Base-by-base conservation (phyloP, 1,284 basidiomycete genomes). In the Agaricales sp. region DNA sequence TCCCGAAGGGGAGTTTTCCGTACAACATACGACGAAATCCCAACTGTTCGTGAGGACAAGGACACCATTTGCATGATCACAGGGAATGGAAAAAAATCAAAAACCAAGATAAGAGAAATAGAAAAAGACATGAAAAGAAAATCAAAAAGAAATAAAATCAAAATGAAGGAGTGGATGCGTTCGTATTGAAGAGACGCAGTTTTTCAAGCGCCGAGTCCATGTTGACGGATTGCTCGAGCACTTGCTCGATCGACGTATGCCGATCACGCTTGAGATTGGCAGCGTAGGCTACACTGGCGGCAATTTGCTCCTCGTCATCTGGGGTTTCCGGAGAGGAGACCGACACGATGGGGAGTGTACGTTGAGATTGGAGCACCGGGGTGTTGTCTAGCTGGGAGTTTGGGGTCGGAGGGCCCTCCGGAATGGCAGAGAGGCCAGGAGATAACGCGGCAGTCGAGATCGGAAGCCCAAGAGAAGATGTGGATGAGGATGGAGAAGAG, bases 231-330 rank as follows among this genome's bases (percentile, higher is more conserved):
- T 35, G 30, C 30, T 8, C 8, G 8, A 48, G 30, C 4, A 48
- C 38, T 23, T 48, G 47, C 13, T 37, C 47, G 18, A 48, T 48
- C 8, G 47, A 48, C 2, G 24, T 19, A 47, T 26, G 47, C 14
- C 37, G 26, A 20, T 23, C 16, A 6, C 23, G 35, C 37, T 48
- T 26, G 19, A 48, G 47, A 37, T 48, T 48, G 37, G 47, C 47
- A 14, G 47, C 47, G 37, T 48, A 48, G 11, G 47, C 47, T 20
- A 37, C 47, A 13, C 35, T 22, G 3, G 47, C 26, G 4, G 47
- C 38, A 22, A 16, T 26, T 21, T 16, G 35, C 16, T 26, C 14
- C 11, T 16, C 18, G 13, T 4, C 30, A 35, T 8, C 8, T 8
- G 30, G 12, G 14, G 47, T 22, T 8, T 22, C 14, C 47, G 30